phyloP scores from a whole-genome alignment of 2,329 filamentous ascomycete species.

The Alternaria solani region DNA sequence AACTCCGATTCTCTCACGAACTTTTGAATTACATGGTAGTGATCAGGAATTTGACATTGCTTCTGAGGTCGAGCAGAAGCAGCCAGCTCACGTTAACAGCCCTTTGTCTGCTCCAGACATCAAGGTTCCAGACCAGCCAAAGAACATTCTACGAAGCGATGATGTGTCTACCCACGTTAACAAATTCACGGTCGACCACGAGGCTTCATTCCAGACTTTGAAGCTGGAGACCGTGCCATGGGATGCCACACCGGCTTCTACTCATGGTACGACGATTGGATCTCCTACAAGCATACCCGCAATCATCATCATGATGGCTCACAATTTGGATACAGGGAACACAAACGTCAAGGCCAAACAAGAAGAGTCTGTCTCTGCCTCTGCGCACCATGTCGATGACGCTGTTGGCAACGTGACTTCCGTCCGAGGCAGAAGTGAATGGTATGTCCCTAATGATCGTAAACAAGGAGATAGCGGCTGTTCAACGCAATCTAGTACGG shows the following conservation, averaged over 20 bases:
- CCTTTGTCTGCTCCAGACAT: background rate
- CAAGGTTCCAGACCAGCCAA: background rate
- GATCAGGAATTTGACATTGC: background rate
- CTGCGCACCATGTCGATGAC: background rate
- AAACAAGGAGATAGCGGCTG: slow-evolving; percentile 17
- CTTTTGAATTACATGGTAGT: background rate
- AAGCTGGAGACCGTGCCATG: background rate
- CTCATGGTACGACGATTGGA: slow-evolving; percentile 25
- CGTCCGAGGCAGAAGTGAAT: slow-evolving; percentile 17
- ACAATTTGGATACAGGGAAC: slow-evolving; percentile 17
- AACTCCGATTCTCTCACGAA: slow-evolving; percentile 24
- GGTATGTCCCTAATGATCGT: slow-evolving; percentile 10
- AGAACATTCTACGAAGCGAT: background rate
- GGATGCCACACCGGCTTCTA: background rate
- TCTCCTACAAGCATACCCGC: background rate
- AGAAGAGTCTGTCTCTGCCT: background rate
- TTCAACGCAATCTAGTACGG: slow-evolving; percentile 25
- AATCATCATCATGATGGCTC: slow-evolving; percentile 22
- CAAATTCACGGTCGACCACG: background rate
- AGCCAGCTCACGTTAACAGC: background rate
- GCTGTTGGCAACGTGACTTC: background rate
- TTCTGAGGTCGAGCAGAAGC: background rate
- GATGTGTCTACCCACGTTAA: background rate
- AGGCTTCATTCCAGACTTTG: background rate
- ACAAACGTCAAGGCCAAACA: background rate